These are phyloP conservation scores for Aspergillus vadensis DNA, from an alignment of 2,329 filamentous ascomycete species.

Conservation along the genomic window DNA sequence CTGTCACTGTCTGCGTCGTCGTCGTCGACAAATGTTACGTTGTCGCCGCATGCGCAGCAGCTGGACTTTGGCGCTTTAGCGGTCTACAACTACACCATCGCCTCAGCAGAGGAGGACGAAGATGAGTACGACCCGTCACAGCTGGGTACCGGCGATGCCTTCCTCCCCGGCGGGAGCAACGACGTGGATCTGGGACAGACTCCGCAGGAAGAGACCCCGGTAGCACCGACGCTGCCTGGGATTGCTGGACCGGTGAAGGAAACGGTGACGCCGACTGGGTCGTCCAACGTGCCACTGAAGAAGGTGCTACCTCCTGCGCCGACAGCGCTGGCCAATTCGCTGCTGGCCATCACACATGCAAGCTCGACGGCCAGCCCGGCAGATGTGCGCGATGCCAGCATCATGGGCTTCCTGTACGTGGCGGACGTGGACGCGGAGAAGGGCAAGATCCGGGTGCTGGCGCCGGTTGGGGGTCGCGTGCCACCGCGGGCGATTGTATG, in stretches of 20 bases:
- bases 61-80: conserved; percentile 74
- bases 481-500: conserved; percentile 78
- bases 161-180: conserved; percentile 37
- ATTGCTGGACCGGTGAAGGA: conserved; percentile 24
- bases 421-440: conserved; percentile 86
- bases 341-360: conserved; percentile 83
- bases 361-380: conserved; percentile 68
- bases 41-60: conserved; percentile 85
- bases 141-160: conserved; percentile 35
- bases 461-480: conserved; percentile 79
- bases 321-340: conserved; percentile 69
- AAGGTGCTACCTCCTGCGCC: conserved; percentile 65
- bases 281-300: conserved; percentile 50
- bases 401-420: conserved; percentile 92
- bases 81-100: conserved; percentile 69
- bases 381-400: conserved; percentile 74
- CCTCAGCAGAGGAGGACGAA: conserved; percentile 56
- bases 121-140: conserved; percentile 47
- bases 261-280: conserved; percentile 16
- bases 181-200: conserved; percentile 25
- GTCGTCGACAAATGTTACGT: conserved; percentile 60
- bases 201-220: conserved; percentile 22
- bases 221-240: conserved; percentile 26
- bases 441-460: conserved; percentile 76
- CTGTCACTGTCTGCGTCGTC: conserved; percentile 39